Evolutionary conservation across 768 basidiomycete genomes (phyloP), one percentile per base, ranked within the genome.

Genomic region (Pleurotus djamor): DNA sequence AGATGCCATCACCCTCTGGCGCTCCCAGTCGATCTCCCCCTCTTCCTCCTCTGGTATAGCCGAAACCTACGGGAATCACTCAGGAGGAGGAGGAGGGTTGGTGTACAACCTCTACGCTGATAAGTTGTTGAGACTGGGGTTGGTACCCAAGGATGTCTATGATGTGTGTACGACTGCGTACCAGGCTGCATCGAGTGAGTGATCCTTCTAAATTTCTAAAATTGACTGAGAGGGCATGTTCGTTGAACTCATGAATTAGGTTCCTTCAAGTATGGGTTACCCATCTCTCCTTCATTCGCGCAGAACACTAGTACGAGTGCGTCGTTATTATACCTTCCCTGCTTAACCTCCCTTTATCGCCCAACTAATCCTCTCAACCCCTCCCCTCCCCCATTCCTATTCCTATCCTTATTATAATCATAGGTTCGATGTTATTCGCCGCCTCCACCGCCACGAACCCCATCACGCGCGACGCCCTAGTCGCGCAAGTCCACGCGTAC

Each of bases 341-440:
- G n/a, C n/a, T n/a, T n/a, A n/a, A n/a, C n/a, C n/a, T n/a, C n/a
- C n/a, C n/a, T n/a, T n/a, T n/a, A n/a, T n/a, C n/a, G n/a, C n/a
- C n/a, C n/a, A n/a, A n/a, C n/a, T n/a, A n/a, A n/a, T n/a, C n/a
- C n/a, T n/a, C n/a, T n/a, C n/a, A n/a, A n/a, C n/a, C n/a, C n/a
- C n/a, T n/a, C n/a, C n/a, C n/a, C n/a, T n/a, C n/a, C n/a, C n/a
- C n/a, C n/a, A n/a, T n/a, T n/a, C n/a, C n/a, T n/a, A n/a, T n/a
- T n/a, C n/a, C n/a, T n/a, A n/a, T n/a, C n/a, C n/a, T n/a, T n/a
- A n/a, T n/a, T n/a, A n/a, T n/a, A n/a, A n/a, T n/a, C n/a, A n/a
- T n/a, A n/a, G n/a, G n/a, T n/a, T n/a, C n/a, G 84, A 72, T 77
- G 14, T 66, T 82, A 21, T 77, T 81, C 65, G 78, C 80, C 9